A percentile compares a stretch with the other conserved stretches of the same genome.
These are phyloP conservation scores for Pleurotus salmoneostramineus DNA, from an alignment of 768 basidiomycete genomes.

Conservation along the genomic window DNA sequence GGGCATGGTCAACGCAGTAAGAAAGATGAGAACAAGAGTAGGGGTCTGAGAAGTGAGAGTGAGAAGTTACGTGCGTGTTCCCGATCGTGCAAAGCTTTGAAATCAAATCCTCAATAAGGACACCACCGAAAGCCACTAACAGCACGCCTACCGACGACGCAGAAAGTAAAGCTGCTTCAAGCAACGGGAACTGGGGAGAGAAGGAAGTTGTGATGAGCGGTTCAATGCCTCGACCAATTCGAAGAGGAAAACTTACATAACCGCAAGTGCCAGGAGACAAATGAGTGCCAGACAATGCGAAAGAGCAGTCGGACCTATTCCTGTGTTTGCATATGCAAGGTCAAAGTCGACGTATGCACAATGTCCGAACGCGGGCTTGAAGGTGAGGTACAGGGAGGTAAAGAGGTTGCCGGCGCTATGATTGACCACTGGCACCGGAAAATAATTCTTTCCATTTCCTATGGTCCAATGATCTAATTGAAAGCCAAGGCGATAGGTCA, in stretches of 20 bases:
- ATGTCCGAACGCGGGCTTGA: background rate
- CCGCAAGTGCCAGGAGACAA: slow-evolving; percentile 12
- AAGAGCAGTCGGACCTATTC: background rate
- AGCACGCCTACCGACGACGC: background rate
- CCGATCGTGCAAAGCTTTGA: slow-evolving; percentile 6
- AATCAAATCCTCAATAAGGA: background rate
- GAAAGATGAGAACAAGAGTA: slow-evolving; percentile 17
- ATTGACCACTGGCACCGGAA: no score
- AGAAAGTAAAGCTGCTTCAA: background rate
- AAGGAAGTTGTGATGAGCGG: background rate
- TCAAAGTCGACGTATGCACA: background rate
- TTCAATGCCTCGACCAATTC: slow-evolving; percentile 4
- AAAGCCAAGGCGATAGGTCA: background rate
- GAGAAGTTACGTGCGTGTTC: slow-evolving; percentile 29
- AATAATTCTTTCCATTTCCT: no score
- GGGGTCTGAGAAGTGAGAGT: slow-evolving; percentile 19
- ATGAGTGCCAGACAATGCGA: background rate
- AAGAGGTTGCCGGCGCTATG: slow-evolving; percentile 3
- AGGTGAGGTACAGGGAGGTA: background rate
- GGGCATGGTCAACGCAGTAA: slow-evolving; percentile 28
- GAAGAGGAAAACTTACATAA: slow-evolving; percentile 29
- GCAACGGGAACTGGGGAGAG: background rate
- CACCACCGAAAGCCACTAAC: background rate
- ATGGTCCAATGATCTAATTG: no score
- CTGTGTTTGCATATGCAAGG: background rate